These are phyloP conservation scores for Arthrobotrys megalospora DNA, from an alignment of 2,329 filamentous ascomycete species.

Conservation along the genomic window DNA sequence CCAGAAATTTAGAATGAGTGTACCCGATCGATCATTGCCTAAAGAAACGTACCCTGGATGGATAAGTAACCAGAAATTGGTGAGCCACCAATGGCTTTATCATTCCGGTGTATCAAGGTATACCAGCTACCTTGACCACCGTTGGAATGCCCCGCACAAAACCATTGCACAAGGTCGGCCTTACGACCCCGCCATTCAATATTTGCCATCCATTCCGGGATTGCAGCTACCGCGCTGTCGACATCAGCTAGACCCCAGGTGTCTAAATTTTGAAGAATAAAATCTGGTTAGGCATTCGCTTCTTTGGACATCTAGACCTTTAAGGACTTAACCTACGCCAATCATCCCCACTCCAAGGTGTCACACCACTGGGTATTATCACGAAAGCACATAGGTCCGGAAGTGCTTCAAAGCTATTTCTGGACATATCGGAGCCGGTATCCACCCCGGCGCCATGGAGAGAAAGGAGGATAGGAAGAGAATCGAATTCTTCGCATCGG, in stretches of 20 bases:
- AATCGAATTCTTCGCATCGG: conserved; percentile 19
- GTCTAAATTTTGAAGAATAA: conserved; percentile 65
- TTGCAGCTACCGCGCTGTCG: conserved; percentile 71
- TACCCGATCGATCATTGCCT: background rate
- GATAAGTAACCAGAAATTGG: conserved; percentile 75
- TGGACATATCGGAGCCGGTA: conserved; percentile 70
- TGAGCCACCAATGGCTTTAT: conserved; percentile 73
- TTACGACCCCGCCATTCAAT: conserved; percentile 70
- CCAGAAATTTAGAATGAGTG: background rate
- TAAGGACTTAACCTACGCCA: conserved; percentile 69
- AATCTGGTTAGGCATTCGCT: background rate
- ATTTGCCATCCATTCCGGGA: conserved; percentile 71
- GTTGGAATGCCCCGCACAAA: conserved; percentile 74
- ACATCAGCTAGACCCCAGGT: conserved; percentile 74
- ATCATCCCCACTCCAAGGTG: conserved; percentile 75
- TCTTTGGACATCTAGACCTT: background rate
- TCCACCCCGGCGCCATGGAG: conserved; percentile 75
- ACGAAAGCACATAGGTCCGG: conserved; percentile 73
- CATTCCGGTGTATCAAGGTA: conserved; percentile 72
- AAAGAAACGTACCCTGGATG: conserved; percentile 70
- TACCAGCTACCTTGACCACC: conserved; percentile 75
- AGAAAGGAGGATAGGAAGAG: conserved; percentile 70
- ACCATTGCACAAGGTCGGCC: conserved; percentile 70
- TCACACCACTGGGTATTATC: conserved; percentile 73
- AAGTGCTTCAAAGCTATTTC: conserved; percentile 70